Conservation (phyloP, 805 yeast genomes). For the Saccharomycopsis capsularis region DNA sequence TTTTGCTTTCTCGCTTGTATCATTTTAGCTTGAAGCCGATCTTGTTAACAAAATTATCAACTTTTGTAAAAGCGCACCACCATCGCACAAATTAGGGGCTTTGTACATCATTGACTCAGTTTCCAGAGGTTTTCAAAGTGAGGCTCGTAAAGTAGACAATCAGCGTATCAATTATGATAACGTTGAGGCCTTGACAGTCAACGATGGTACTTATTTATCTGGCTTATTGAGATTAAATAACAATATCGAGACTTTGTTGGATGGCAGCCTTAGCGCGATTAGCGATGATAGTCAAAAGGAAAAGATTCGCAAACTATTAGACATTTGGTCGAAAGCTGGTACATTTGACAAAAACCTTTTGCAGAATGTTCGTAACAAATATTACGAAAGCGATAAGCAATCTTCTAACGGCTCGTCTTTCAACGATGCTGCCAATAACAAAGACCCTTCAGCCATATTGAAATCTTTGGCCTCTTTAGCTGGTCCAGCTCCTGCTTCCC, state of each 20-base stretch:
- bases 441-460: constrained; percentile 55
- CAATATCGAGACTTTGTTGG: constrained; percentile 8
- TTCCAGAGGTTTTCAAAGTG: constrained; percentile 77
- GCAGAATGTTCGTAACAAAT: constrained; percentile 47
- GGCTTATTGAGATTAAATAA: constrained; percentile 13
- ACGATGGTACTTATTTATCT: constrained; percentile 12
- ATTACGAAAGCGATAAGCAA: constrained; percentile 35
- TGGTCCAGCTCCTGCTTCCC: constrained; percentile 31
- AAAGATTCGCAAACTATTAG: constrained; percentile 77
- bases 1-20: too few relatives aligned
- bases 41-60: constrained; percentile 53
- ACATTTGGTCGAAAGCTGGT: constrained; percentile 84
- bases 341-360: constrained; percentile 61
- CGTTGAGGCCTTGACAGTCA: constrained; percentile 4
- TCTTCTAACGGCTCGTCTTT: constrained; percentile 31
- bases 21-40: constrained; percentile 42
- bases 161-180: constrained; percentile 25
- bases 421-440: constrained; percentile 27
- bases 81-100: constrained; percentile 78
- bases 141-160: constrained; percentile 53
- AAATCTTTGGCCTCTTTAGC: constrained; percentile 66
- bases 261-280: constrained; percentile 2
- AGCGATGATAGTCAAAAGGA: constrained; percentile 42
- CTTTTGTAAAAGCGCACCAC: constrained; percentile 60
- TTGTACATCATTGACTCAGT: constrained; percentile 89